phyloP scores from a whole-genome alignment of 2,329 filamentous ascomycete genomes.

The Davidsoniella australis region DNA sequence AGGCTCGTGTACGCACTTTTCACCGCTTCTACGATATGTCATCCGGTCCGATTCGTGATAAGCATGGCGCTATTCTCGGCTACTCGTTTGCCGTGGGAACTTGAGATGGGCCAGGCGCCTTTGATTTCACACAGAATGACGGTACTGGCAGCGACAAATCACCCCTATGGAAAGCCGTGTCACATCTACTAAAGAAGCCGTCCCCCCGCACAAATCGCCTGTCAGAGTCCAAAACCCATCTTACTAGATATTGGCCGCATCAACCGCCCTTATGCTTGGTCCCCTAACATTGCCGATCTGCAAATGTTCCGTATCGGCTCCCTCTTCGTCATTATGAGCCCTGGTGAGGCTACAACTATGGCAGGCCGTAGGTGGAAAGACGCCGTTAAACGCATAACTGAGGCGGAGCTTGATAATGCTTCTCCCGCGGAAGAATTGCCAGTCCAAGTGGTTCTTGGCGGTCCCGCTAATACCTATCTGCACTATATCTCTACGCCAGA shows the following conservation, averaged over 20 bases:
- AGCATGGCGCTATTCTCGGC: constrained; percentile 25
- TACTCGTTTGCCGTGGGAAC: constrained; percentile 90
- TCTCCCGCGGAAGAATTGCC: not conserved
- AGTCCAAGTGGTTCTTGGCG: constrained; percentile 11
- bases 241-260: constrained; percentile 77
- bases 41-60: no score
- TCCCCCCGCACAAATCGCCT: constrained; percentile 49
- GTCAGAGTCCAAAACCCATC: constrained; percentile 69
- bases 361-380: constrained; percentile 71
- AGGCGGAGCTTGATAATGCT: constrained; percentile 44
- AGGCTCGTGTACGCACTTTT: constrained; percentile 55
- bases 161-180: constrained; percentile 65
- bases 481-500: constrained; percentile 61
- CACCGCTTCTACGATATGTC: constrained; percentile 77
- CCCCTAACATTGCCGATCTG: constrained; percentile 79
- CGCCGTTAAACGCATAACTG: constrained; percentile 33
- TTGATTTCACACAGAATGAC: constrained; percentile 85
- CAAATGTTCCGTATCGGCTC: constrained; percentile 75
- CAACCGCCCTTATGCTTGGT: constrained; percentile 66
- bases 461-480: constrained; percentile 52
- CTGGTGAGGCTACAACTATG: constrained; percentile 88
- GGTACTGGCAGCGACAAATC: constrained; percentile 47
- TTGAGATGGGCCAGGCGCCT: constrained; percentile 74
- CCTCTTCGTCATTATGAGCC: constrained; percentile 65
- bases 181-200: constrained; percentile 54